Evolutionary conservation across 345 rosid genomes (phyloP), one percentile per base, ranked within the genome.

Genomic region (Excoecaria agallocha): DNA sequence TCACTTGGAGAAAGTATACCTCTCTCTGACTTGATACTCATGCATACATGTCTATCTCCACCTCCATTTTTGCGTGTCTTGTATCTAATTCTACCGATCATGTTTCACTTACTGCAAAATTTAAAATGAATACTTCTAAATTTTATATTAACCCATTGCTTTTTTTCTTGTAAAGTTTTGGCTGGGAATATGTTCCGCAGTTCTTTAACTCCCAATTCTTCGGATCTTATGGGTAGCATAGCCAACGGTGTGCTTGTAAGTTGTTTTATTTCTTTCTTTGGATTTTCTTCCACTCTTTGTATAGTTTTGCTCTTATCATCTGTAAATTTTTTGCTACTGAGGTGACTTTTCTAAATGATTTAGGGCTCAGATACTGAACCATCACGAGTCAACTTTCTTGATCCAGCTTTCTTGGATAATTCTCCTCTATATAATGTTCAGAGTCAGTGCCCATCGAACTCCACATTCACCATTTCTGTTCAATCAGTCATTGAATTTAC

Each of bases 341-440:
- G 76, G n/a, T 77, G 72, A 55, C 51, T 68, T 81, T 38, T 72
- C 51, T 50, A 59, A 78, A 76, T 76, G 61, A 75, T 84, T 73
- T 93, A 95, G 99, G 98, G 98, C 57, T 77, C 99, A 82, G 56
- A 82, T 48, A 56, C 80, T 22, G 46, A 69, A 75, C 75, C 90
- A 50, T 48, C 35, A 43, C 9, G 8, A 46, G 54, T 71, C 75
- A 84, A 86, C 69, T 86, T 57, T 78, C 76, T 91, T 68, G 99
- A 95, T 46, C 84, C 96, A 63, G 93, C 89, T 74, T 82, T 93
- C 68, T 45, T 52, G 73, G 81, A 87, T 8, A 19, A 16, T 63
- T 79, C 76, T 80, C 84, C 98, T 39, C 67, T 93, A 48, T 93
- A 90, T 78, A 73, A 59, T 58, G 62, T 93, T 81, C 96, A 84